Conservation (phyloP, 78 protist species). For the Isochrysis galbana region DNA sequence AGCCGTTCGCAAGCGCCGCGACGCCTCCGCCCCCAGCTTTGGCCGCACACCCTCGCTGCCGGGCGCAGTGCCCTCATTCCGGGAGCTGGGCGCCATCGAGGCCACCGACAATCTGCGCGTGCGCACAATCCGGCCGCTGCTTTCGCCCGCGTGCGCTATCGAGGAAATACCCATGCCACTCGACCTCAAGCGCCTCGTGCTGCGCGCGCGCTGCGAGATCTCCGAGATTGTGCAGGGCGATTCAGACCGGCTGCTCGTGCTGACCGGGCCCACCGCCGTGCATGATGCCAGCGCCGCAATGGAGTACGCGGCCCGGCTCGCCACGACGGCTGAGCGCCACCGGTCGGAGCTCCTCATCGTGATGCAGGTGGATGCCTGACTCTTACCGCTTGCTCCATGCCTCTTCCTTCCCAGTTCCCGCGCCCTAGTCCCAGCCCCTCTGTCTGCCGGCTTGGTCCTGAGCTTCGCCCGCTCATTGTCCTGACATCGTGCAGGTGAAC, state of each 20-base stretch:
- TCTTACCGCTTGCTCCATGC: background rate
- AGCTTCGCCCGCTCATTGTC: no score
- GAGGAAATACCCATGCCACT: background rate
- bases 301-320: conserved; percentile 18
- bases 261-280: conserved; percentile 4
- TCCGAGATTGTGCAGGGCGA: background rate
- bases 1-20: background rate
- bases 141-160: background rate
- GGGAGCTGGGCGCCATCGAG: background rate
- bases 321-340: background rate
- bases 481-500: no score
- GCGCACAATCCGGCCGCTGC: background rate
- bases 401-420: no score
- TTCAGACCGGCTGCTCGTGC: background rate
- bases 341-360: background rate
- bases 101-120: background rate
- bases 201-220: background rate
- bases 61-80: background rate
- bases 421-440: no score
- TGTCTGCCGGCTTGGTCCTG: no score
- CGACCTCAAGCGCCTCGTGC: background rate
- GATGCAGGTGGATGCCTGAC: background rate
- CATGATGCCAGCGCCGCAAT: conserved; percentile 13
- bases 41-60: no score
- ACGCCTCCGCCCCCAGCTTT: background rate